Conservation (phyloP, 805 yeast species). For the Kazachstania africana region DNA sequence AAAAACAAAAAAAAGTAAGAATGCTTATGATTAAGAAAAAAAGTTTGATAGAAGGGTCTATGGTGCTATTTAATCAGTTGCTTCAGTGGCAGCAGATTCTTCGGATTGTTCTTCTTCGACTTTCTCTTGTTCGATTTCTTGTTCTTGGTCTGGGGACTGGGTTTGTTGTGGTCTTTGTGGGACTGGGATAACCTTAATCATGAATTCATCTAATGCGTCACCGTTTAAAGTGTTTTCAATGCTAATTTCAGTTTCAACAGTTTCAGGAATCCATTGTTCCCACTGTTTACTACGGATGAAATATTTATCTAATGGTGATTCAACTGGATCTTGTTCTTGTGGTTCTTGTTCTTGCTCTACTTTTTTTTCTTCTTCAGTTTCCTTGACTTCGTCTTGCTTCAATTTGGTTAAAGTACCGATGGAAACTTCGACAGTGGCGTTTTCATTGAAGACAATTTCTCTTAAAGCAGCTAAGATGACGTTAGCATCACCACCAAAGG, state of each 20-base stretch:
- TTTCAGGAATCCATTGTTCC: slow-evolving; percentile 14
- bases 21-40: no score
- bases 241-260: slow-evolving; percentile 9
- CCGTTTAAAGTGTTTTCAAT: slow-evolving; percentile 14
- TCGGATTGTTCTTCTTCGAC: slow-evolving; percentile 6
- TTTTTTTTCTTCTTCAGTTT: slow-evolving; percentile 1
- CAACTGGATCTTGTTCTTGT: slow-evolving; percentile 1
- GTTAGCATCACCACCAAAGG: slow-evolving; percentile 32
- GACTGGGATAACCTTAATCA: slow-evolving; percentile 4
- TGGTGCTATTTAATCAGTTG: no score
- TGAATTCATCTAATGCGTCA: slow-evolving; percentile 16
- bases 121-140: slow-evolving; percentile 1
- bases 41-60: no score
- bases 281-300: slow-evolving; percentile 23
- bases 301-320: slow-evolving; percentile 12
- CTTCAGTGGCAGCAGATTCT: slow-evolving; percentile 12
- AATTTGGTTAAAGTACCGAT: slow-evolving; percentile 9
- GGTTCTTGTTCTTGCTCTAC: slow-evolving; percentile 1
- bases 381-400: no score
- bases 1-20: no score
- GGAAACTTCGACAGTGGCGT: slow-evolving; percentile 21
- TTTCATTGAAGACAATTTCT: slow-evolving; percentile 22
- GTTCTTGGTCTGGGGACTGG: neutral
- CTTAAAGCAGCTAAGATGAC: slow-evolving; percentile 23
- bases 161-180: neutral